phyloP scores from a whole-genome alignment of 2,329 filamentous ascomycete genomes.

The Fusarium pseudonygamai region DNA sequence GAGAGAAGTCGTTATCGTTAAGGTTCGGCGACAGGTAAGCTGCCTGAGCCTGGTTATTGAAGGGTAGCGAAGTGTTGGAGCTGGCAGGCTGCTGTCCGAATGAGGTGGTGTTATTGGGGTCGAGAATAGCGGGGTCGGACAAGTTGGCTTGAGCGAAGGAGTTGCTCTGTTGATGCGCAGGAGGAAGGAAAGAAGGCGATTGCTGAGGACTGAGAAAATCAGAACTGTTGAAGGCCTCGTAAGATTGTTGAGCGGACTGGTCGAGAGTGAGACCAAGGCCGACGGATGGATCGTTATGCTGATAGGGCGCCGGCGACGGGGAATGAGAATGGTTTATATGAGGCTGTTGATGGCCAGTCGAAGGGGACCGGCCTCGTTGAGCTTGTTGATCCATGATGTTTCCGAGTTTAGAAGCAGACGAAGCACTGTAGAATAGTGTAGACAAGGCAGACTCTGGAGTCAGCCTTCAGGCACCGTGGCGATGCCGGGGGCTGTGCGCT shows the following conservation, averaged over 20 bases:
- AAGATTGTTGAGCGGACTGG: slow-evolving; percentile 54
- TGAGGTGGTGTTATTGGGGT: slow-evolving; percentile 50
- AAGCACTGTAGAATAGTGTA: slow-evolving; percentile 9
- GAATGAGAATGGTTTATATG: slow-evolving; percentile 77
- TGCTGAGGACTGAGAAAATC: slow-evolving; percentile 62
- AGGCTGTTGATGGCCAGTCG: slow-evolving; percentile 64
- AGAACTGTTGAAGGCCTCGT: slow-evolving; percentile 53
- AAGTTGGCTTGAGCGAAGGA: slow-evolving; percentile 45
- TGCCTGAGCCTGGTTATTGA: slow-evolving; percentile 54
- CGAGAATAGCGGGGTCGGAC: slow-evolving; percentile 52
- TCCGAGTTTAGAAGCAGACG: slow-evolving; percentile 47
- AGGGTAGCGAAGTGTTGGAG: slow-evolving; percentile 52
- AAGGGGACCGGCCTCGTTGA: slow-evolving; percentile 67
- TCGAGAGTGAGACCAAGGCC: slow-evolving; percentile 69
- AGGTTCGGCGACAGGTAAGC: slow-evolving; percentile 62
- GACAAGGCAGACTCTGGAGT: slow-evolving; percentile 57
- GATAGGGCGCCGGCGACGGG: slow-evolving; percentile 67
- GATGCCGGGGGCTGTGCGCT: slow-evolving; percentile 55
- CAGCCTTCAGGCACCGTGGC: slow-evolving; percentile 57
- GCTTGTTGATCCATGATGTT: slow-evolving; percentile 55
- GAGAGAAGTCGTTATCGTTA: slow-evolving; percentile 67
- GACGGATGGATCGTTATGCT: slow-evolving; percentile 57
- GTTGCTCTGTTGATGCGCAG: slow-evolving; percentile 43
- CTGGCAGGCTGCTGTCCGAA: slow-evolving; percentile 55
- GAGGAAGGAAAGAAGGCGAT: slow-evolving; percentile 46